phyloP scores from a whole-genome alignment of 805 yeast genomes.

The Yamadazyma kitorensis region DNA sequence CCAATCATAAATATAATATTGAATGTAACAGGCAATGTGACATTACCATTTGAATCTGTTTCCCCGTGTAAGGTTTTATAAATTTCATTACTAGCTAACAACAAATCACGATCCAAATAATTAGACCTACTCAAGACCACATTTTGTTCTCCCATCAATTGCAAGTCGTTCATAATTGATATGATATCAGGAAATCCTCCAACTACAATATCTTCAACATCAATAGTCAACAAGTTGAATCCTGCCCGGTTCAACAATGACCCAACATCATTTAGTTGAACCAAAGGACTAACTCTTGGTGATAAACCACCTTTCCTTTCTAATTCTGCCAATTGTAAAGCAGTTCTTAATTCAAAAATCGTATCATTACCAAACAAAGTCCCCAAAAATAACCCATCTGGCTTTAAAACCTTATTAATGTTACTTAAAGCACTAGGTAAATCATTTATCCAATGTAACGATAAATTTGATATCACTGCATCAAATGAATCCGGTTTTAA shows the following conservation, averaged over 20 bases:
- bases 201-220: conserved; percentile 78
- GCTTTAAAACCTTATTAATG: conserved; percentile 58
- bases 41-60: conserved; percentile 41
- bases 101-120: conserved; percentile 51
- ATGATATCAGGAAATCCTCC: conserved; percentile 70
- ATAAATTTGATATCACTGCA: conserved; percentile 69
- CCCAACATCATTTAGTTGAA: conserved; percentile 75
- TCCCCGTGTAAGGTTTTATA: conserved; percentile 72
- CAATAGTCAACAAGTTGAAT: conserved; percentile 77
- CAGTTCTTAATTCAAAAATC: conserved; percentile 74
- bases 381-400: conserved; percentile 82
- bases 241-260: conserved; percentile 70
- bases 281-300: conserved; percentile 79
- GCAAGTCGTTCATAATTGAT: conserved; percentile 66
- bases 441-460: conserved; percentile 85
- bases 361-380: conserved; percentile 84
- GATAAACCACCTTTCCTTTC: conserved; percentile 78
- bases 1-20: conserved; percentile 82
- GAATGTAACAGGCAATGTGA: conserved; percentile 73
- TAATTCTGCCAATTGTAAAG: conserved; percentile 77
- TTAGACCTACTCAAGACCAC: conserved; percentile 52
- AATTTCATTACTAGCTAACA: conserved; percentile 74
- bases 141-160: conserved; percentile 82
- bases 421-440: conserved; percentile 62
- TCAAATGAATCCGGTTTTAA: conserved; percentile 49